Evolutionary conservation across 129 eudicot genomes (phyloP), one percentile per base, ranked within the genome.

Genomic region (Lactuca saligna): DNA sequence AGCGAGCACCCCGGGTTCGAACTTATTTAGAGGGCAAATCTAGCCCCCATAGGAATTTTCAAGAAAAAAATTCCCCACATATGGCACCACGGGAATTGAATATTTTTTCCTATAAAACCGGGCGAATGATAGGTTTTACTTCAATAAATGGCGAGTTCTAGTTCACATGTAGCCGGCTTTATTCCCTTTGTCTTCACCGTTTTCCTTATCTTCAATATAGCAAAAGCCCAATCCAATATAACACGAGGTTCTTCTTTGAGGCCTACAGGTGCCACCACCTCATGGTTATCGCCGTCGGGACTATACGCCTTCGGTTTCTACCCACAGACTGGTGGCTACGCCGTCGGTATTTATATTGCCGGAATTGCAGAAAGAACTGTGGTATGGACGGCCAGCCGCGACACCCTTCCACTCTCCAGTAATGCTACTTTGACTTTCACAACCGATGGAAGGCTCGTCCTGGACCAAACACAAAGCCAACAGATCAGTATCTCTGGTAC

Each of bases 271-370:
- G 35, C 44, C 44, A 82, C 66, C 65, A 62, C 75, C 6, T 77
- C 85, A 17, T 84, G 88, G 85, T 11, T 49, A 10, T 81, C 86
- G 0, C 81, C 81, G 10, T 84, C 85, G 9, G 70, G 82, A 33
- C 53, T 66, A n/a, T 84, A 39, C 50, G 85, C 88, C 63, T 84
- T 84, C 58, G 88, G 88, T 25, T 84, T 84, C 79, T 64, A 76
- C 75, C 65, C 39, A 25, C 80, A 73, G 56, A 70, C 7, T 2
- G 9, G 4, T 1, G 85, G 83, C 65, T 77, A 76, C 29, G 78
- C 84, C 4, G 66, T 84, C 3, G 85, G 85, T 16, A 20, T 84
- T 12, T 84, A 69, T 31, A 15, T 80, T 0, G 75, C 75, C 4
- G 73, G 82, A 33, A 32, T 54, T 31, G 54, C 81, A 15, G 65